Evolutionary conservation across 2,329 filamentous ascomycete species (phyloP).

Genomic region (Scedosporium dehoogii): DNA sequence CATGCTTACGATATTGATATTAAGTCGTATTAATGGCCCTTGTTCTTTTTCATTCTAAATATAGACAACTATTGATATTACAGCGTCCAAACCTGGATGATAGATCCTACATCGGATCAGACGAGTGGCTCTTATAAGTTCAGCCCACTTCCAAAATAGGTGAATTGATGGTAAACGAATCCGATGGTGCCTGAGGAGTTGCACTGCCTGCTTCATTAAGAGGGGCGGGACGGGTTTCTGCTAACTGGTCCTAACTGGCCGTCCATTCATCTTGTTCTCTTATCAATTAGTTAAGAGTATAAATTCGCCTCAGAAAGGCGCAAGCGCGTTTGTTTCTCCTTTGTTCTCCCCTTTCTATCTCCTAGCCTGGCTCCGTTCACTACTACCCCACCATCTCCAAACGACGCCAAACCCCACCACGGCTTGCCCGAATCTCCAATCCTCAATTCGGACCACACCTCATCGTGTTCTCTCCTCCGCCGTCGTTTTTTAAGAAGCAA

Average conservation of each 20-base stretch:
- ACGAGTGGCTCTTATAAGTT: not conserved
- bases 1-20: no score
- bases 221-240: not conserved
- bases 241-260: not conserved
- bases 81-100: not conserved
- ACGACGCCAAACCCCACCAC: not conserved
- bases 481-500: not conserved
- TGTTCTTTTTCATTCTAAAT: not conserved
- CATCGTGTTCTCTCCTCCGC: not conserved
- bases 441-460: not conserved
- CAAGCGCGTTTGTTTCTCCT: not conserved
- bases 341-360: not conserved
- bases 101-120: not conserved
- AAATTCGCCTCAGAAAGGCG: not conserved
- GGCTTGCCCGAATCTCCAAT: not conserved
- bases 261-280: not conserved
- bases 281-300: not conserved
- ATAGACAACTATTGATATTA: not conserved
- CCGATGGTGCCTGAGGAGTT: not conserved
- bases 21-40: no score
- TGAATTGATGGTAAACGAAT: not conserved
- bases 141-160: not conserved
- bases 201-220: not conserved
- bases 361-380: not conserved
- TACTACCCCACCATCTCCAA: not conserved